phyloP scores from a whole-genome alignment of 257 asterid genomes.

The Rauvolfia tetraphylla region DNA sequence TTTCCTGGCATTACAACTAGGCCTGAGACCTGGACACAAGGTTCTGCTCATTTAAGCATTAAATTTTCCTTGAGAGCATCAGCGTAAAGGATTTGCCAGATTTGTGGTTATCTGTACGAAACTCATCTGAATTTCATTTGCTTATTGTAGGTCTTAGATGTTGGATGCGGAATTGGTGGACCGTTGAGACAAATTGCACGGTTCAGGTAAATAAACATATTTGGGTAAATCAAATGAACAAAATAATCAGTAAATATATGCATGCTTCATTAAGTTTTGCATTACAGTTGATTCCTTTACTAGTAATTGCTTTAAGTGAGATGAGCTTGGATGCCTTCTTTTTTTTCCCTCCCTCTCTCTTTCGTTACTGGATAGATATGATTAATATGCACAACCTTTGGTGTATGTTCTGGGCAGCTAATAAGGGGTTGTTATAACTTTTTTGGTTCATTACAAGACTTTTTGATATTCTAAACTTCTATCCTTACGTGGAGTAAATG shows the following conservation, averaged over 20 bases:
- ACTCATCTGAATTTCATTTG: neutral
- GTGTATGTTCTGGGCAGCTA: neutral
- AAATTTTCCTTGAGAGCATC: neutral
- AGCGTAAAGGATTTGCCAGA: neutral
- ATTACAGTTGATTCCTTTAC: conserved; percentile 2
- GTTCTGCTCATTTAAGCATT: conserved; percentile 25
- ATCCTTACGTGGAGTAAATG: neutral
- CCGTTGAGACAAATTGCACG: conserved; percentile 93
- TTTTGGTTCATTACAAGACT: neutral
- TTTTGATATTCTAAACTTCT: neutral
- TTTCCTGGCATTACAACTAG: conserved; percentile 88
- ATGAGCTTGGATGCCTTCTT: neutral
- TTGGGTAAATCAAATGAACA: neutral
- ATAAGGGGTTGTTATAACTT: neutral
- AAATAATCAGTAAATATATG: neutral
- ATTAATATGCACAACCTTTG: neutral
- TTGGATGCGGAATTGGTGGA: conserved; percentile 99
- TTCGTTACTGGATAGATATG: neutral
- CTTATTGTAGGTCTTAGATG: conserved; percentile 80
- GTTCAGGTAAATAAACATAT: conserved; percentile 52
- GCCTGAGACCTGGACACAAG: conserved; percentile 84
- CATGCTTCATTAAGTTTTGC: neutral
- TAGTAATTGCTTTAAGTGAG: neutral
- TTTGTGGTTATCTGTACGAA: neutral
- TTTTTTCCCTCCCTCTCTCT: too few species aligned